Base-by-base conservation (phyloP, 2,329 filamentous ascomycete species). In the Neoascochyta sp. region DNA sequence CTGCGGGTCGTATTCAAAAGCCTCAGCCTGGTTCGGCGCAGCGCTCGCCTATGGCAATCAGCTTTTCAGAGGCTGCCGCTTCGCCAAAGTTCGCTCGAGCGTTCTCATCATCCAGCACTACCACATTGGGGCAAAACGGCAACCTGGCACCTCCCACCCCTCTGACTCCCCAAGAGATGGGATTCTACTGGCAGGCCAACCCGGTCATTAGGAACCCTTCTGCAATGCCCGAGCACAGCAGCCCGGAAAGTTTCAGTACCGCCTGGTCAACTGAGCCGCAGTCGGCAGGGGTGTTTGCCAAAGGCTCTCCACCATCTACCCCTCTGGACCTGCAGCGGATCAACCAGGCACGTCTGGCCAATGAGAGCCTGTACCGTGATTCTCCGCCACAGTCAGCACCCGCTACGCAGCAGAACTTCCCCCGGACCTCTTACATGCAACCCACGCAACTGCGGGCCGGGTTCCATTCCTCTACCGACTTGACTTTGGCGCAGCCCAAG, bases 351-450 rank as follows among this genome's bases (percentile, higher is more conserved):
- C 48, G 49, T 9, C 40, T 63, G 32, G 38, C 42, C 7, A 58
- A 54, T 22, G 60, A 60, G 11, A 50, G 34, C 43, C 43, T 52
- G 43, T 65, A 63, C 34, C 66, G 66, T 27, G 67, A 70, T 34
- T 70, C 69, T 4, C 69, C 69, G 20, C 69, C 69, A 6, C 69
- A 72, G 39, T 72, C 69, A 15, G 69, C 69, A 20, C 69, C 69
- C 9, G 66, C 69, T 3, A 65, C 62, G n/a, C 69, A 72, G 38
- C 64, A 69, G 43, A 61, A 52, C 24, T 73, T 73, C 34, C 57
- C 65, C 10, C 52, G 52, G 7, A 50, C 49, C 16, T 43, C 51
- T 6, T 65, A 62, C 32, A 60, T 63, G 52, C 56, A 55, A 19
- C 57, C 52, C 5, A 48, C 58, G 11, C 57, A 61, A 16, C 48